These are phyloP conservation scores for Eutrema japonicum DNA, from an alignment of 345 rosid species.

Conservation along the genomic window DNA sequence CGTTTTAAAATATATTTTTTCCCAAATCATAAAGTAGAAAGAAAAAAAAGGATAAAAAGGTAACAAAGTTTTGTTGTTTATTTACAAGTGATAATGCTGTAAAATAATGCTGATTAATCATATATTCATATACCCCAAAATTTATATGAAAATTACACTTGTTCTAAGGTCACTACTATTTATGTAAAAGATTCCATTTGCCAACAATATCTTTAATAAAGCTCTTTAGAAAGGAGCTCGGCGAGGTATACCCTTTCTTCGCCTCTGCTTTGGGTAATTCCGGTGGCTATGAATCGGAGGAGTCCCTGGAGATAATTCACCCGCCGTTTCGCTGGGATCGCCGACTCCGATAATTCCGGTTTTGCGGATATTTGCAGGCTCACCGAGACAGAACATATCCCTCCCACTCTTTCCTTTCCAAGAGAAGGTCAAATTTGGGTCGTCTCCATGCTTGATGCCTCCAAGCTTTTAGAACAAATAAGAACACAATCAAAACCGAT, in stretches of 20 bases:
- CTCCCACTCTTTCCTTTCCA: constrained; percentile 44
- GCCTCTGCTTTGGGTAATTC: constrained; percentile 46
- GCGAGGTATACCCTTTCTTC: constrained; percentile 78
- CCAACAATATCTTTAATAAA: constrained; percentile 2
- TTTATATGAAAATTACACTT: constrained; percentile 9
- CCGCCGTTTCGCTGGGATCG: background rate
- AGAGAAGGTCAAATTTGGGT: constrained; percentile 54
- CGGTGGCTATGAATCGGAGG: constrained; percentile 51
- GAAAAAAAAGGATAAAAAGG: background rate
- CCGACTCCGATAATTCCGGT: constrained; percentile 40
- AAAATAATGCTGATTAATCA: background rate
- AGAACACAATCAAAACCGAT: background rate
- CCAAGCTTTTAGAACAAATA: constrained; percentile 50
- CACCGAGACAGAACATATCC: constrained; percentile 50
- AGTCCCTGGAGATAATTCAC: constrained; percentile 54
- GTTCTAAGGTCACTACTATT: background rate
- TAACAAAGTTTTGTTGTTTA: background rate
- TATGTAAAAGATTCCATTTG: constrained; percentile 24
- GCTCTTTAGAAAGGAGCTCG: constrained; percentile 60
- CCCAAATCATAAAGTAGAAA: background rate
- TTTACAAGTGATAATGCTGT: background rate
- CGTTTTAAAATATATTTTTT: background rate
- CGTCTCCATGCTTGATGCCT: constrained; percentile 61
- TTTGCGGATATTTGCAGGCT: constrained; percentile 48
- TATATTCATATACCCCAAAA: constrained; percentile 2